Conservation (phyloP, 305 asterid genomes). For the Ajuga reptans region DNA sequence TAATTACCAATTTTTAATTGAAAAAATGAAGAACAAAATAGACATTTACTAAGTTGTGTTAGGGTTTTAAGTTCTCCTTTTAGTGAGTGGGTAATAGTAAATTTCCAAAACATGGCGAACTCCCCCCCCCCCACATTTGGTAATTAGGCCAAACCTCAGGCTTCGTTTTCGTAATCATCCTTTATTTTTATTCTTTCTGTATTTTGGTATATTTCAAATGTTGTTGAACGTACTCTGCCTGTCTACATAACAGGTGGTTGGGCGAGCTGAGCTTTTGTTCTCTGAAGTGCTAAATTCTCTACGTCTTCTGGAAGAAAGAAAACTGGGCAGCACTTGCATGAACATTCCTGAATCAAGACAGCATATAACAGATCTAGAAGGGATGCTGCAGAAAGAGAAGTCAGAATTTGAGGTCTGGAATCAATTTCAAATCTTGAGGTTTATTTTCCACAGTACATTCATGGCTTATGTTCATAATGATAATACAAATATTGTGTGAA, state of each 20-base stretch:
- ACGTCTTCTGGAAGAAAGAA: conserved; percentile 42
- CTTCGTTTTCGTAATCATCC: too few species aligned
- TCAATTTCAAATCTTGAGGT: conserved; percentile 23
- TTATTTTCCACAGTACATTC: conserved; percentile 1
- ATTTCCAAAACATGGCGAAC: too few species aligned
- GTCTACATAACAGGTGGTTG: conserved; percentile 52
- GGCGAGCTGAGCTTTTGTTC: conserved; percentile 73
- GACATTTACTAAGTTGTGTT: too few species aligned
- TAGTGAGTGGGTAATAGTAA: too few species aligned
- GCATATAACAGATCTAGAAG: conserved; percentile 57
- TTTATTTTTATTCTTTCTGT: not conserved
- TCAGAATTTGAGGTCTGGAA: conserved; percentile 64
- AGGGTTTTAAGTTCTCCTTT: too few species aligned
- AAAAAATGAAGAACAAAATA: too few species aligned
- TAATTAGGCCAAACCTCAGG: too few species aligned
- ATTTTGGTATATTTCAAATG: conserved; percentile 17
- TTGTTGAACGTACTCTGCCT: conserved; percentile 15
- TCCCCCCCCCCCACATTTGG: too few species aligned
- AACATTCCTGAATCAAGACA: conserved; percentile 47
- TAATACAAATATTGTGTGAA: conserved; percentile 5
- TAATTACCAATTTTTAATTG: too few species aligned
- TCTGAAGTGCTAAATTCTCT: conserved; percentile 69
- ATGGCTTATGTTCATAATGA: not conserved
- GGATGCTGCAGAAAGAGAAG: conserved; percentile 70
- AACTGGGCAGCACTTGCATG: conserved; percentile 26